Conservation (phyloP, 345 rosid species). For the Eucalyptus pumila region DNA sequence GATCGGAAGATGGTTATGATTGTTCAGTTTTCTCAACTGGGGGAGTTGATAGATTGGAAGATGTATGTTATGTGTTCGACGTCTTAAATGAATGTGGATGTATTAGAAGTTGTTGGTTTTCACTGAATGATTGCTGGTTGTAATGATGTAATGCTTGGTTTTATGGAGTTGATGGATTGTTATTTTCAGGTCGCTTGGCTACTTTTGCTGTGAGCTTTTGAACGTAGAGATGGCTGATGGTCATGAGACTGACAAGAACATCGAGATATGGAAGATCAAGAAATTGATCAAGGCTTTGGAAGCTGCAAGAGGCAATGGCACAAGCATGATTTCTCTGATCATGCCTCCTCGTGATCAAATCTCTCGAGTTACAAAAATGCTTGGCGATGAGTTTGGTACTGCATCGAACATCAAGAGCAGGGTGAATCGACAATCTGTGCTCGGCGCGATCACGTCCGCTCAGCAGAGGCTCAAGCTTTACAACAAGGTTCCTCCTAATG, state of each 20-base stretch:
- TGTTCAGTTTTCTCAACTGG: not conserved
- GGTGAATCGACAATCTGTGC: slow-evolving; percentile 65
- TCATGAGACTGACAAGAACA: slow-evolving; percentile 51
- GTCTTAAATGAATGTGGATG: not conserved
- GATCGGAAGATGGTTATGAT: not conserved
- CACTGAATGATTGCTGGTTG: not conserved
- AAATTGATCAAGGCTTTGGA: slow-evolving; percentile 58
- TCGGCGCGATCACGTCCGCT: slow-evolving; percentile 65
- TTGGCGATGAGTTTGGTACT: slow-evolving; percentile 68
- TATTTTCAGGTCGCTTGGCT: slow-evolving; percentile 1
- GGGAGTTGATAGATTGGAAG: not conserved
- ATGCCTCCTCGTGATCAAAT: slow-evolving; percentile 72
- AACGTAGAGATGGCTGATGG: slow-evolving; percentile 25
- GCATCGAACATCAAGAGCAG: slow-evolving; percentile 73
- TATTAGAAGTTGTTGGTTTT: not conserved
- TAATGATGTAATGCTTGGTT: not conserved
- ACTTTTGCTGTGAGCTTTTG: not conserved
- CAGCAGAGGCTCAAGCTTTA: slow-evolving; percentile 72
- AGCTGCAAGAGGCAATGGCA: slow-evolving; percentile 67
- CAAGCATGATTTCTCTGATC: slow-evolving; percentile 75
- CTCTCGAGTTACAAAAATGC: slow-evolving; percentile 61
- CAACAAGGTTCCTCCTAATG: slow-evolving; percentile 58
- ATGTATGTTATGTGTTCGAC: not conserved
- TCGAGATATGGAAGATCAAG: slow-evolving; percentile 70
- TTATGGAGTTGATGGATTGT: not conserved